Base-by-base conservation (phyloP, 139 green algal genomes). In the Edaphochlamys debaryana region DNA sequence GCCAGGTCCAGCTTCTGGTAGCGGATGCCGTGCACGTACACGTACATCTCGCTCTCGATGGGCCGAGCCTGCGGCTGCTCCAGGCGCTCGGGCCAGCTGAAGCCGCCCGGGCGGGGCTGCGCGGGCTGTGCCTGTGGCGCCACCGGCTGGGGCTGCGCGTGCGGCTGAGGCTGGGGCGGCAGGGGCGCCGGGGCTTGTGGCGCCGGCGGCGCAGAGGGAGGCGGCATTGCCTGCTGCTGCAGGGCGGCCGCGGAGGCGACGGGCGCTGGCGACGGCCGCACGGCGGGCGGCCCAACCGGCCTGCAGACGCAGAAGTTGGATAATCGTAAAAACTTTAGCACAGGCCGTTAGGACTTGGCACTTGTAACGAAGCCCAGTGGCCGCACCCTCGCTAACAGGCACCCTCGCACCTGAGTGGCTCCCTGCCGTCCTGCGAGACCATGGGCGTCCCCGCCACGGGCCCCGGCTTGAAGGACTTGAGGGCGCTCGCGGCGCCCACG, bases 1-100 rank as follows among this genome's bases (percentile, higher is more conserved):
- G 98, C 93, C 67, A 95, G 96, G 87, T 98, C 94, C 68, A 99
- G 93, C 90, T 98, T 98, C 79, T 93, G 93, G 88, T 99, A 99
- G n/a, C 84, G 69, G 9, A 93, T 92, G 42, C 89, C 89, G 30
- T 94, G 91, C 54, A 99, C 95, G 30, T 93, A 90, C 48, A 98
- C 93, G 34, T 81, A 93, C 62, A 95, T 93, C 54, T 94, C 93
- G 77, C 97, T 95, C 77, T 98, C 95, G 41, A 79, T 90, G 50
- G 80, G 87, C 30, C 77, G 80, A 29, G 36, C 45, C 64, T 90
- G 89, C 36, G 66, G 80, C 58, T 88, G 82, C 15, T 87, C 68
- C 56, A 89, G 67, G 1, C 82, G 79, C 70, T 91, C 79, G 37
- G 84, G 79, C 54, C 68, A 82, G 75, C 42, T 73, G 62, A 56